Percentiles rank a stretch among this genome's conserved stretches.
These are phyloP conservation scores for Xerocomus tenax DNA, from an alignment of 1,284 basidiomycete species.

Conservation along the genomic window DNA sequence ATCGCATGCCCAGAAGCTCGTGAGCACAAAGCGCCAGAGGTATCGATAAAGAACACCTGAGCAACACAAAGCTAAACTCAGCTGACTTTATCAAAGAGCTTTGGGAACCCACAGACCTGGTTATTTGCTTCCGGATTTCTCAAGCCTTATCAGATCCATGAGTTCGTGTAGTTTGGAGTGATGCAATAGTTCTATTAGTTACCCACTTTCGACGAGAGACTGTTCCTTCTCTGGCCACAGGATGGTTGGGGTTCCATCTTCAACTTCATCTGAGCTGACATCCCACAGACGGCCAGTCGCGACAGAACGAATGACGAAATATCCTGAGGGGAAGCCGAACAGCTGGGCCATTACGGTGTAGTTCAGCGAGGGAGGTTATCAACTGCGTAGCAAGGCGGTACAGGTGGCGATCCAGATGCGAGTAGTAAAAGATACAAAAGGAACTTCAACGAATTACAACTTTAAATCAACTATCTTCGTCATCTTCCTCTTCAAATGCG, in stretches of 20 bases:
- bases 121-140: constrained; percentile 62
- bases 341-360: constrained; percentile 20
- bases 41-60: constrained; percentile 74
- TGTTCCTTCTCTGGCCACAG: constrained; percentile 65
- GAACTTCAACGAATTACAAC: not conserved
- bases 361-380: not conserved
- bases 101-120: constrained; percentile 40
- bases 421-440: not conserved
- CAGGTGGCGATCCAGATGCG: not conserved
- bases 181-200: not conserved
- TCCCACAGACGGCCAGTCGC: constrained; percentile 57
- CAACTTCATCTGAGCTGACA: constrained; percentile 45
- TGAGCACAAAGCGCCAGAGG: constrained; percentile 64
- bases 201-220: constrained; percentile 63
- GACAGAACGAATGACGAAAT: constrained; percentile 62
- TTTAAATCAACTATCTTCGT: constrained; percentile 14
- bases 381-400: not conserved
- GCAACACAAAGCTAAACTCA: not conserved
- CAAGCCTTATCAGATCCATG: constrained; percentile 40
- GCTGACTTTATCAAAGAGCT: not conserved
- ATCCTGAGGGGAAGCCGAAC: constrained; percentile 64
- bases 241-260: constrained; percentile 58
- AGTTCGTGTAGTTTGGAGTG: constrained; percentile 6
- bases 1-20: constrained; percentile 71
- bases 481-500: constrained; percentile 24